These are phyloP conservation scores for Moringa oleifera DNA, from an alignment of 345 rosid species.

Conservation along the genomic window DNA sequence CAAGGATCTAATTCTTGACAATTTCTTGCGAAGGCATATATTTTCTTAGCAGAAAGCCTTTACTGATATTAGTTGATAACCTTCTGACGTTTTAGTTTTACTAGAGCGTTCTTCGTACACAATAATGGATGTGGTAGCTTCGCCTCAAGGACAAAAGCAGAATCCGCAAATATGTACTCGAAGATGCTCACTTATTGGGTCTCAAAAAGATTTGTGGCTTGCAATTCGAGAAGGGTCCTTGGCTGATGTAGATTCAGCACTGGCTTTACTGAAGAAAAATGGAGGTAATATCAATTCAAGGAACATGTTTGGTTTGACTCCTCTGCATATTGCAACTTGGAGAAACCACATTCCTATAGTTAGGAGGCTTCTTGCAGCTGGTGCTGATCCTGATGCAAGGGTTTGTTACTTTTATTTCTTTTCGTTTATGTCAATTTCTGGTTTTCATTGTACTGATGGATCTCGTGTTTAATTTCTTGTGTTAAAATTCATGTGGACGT, in stretches of 20 bases:
- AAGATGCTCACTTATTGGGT: constrained; percentile 33
- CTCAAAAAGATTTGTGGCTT: constrained; percentile 72
- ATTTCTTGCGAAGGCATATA: constrained; percentile 2
- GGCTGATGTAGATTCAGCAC: constrained; percentile 72
- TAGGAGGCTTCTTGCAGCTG: constrained; percentile 82
- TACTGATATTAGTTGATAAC: background rate
- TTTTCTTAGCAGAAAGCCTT: constrained; percentile 10
- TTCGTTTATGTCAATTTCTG: no score
- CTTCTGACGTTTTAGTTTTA: constrained; percentile 12
- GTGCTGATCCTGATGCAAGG: constrained; percentile 98
- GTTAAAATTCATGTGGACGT: background rate
- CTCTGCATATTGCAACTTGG: constrained; percentile 90
- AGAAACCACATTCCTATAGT: constrained; percentile 90
- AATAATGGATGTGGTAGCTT: constrained; percentile 46
- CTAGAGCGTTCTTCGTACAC: constrained; percentile 4
- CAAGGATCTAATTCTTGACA: constrained; percentile 11
- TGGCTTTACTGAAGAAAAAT: constrained; percentile 64
- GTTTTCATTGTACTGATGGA: background rate
- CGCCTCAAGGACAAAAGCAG: constrained; percentile 62
- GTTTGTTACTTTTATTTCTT: constrained; percentile 40
- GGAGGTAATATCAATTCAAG: constrained; percentile 75
- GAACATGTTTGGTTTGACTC: constrained; percentile 72
- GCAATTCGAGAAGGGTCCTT: constrained; percentile 74
- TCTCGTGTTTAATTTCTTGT: background rate
- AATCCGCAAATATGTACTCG: constrained; percentile 40